These are phyloP conservation scores for Linaria vulgaris DNA, from an alignment of 257 asterid genomes.

Conservation along the genomic window DNA sequence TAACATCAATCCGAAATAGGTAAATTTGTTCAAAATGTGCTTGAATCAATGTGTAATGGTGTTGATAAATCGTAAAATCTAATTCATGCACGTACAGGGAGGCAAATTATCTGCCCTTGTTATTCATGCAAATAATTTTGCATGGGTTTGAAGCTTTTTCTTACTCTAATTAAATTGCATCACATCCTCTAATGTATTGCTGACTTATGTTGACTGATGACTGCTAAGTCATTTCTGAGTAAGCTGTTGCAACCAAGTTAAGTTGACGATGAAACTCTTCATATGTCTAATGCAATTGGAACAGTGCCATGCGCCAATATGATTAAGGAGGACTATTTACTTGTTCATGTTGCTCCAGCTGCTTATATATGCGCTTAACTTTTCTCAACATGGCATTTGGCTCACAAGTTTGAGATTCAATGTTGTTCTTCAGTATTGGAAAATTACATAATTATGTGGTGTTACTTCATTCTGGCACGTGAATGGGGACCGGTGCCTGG, in stretches of 20 bases:
- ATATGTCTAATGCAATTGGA: neutral
- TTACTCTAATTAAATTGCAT: too few species aligned
- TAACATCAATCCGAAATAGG: neutral
- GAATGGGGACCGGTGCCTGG: neutral
- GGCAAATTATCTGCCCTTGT: too few species aligned
- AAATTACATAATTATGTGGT: neutral
- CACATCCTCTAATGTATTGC: too few species aligned
- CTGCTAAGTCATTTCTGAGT: too few species aligned
- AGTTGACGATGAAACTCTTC: neutral
- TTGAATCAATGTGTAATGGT: too few species aligned
- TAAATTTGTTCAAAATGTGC: too few species aligned
- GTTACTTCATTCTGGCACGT: neutral
- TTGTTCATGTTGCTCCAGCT: neutral
- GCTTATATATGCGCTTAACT: neutral
- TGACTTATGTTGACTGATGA: too few species aligned
- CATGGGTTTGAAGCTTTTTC: too few species aligned
- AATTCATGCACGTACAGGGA: too few species aligned
- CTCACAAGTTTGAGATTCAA: neutral
- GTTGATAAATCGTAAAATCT: too few species aligned
- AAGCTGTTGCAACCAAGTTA: too few species aligned
- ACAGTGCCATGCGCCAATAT: neutral
- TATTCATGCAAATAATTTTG: too few species aligned
- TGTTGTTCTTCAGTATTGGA: neutral
- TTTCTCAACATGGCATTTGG: neutral
- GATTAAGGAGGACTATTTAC: conserved; percentile 4